These are phyloP conservation scores for Macrophomina phaseolina DNA, from an alignment of 2,329 filamentous ascomycete genomes.

Conservation along the genomic window DNA sequence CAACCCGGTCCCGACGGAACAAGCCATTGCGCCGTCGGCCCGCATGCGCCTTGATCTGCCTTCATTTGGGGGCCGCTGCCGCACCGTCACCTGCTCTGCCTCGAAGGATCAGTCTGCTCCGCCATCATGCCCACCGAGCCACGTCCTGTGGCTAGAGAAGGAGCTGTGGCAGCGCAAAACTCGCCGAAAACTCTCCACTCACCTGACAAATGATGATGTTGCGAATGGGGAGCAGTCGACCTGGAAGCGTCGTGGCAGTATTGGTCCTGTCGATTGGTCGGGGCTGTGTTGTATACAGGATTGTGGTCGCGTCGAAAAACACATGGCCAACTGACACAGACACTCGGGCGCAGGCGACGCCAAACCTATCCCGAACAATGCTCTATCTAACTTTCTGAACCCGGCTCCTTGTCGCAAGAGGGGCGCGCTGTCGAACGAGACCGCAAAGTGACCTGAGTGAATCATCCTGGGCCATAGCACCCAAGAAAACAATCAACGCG, in stretches of 20 bases:
- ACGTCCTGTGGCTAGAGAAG: constrained; percentile 15
- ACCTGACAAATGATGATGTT: not conserved
- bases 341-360: not conserved
- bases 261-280: not conserved
- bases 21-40: constrained; percentile 20
- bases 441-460: not conserved
- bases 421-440: not conserved
- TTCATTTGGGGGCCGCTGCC: constrained; percentile 20
- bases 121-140: constrained; percentile 15
- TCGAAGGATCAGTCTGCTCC: constrained; percentile 22
- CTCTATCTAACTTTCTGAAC: not conserved
- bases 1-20: constrained; percentile 14
- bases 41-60: constrained; percentile 15
- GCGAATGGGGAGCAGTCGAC: not conserved
- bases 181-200: constrained; percentile 19
- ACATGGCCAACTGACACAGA: not conserved
- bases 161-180: not conserved
- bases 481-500: not conserved
- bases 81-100: constrained; percentile 16
- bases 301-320: not conserved
- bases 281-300: not conserved
- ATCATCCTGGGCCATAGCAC: not conserved
- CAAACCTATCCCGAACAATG: not conserved
- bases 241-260: not conserved
- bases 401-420: not conserved